These are phyloP conservation scores for Botrytis elliptica DNA, from an alignment of 2,329 filamentous ascomycete species.

Conservation along the genomic window DNA sequence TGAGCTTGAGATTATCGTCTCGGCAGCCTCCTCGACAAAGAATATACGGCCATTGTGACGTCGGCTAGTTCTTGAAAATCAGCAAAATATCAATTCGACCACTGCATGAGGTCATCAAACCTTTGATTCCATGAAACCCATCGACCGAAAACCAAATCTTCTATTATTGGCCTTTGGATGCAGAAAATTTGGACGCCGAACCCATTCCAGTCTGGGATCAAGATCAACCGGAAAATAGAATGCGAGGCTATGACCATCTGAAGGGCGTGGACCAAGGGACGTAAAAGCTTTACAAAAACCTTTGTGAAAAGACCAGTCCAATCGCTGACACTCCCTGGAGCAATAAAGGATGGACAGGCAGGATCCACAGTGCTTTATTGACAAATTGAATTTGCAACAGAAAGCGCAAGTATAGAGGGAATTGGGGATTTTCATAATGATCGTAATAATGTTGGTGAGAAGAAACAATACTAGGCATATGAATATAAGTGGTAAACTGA, in stretches of 20 bases:
- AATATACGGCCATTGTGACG: background rate
- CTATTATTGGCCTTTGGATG: no score
- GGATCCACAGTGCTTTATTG: background rate
- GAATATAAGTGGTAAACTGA: background rate
- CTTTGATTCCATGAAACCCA: background rate
- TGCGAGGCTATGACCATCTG: background rate
- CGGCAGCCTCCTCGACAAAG: background rate
- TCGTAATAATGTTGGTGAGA: background rate
- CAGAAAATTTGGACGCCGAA: background rate
- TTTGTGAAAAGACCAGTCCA: background rate
- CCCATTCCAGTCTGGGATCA: background rate
- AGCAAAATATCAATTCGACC: background rate
- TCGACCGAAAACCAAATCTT: background rate
- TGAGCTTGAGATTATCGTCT: background rate
- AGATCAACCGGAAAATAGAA: background rate
- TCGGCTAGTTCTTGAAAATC: background rate
- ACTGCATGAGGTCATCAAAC: background rate
- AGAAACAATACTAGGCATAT: background rate
- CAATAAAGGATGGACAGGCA: background rate
- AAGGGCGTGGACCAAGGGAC: background rate
- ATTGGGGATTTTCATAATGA: rapidly evolving
- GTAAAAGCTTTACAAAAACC: background rate
- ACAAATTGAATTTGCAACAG: no score
- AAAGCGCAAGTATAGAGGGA: background rate
- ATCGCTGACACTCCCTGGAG: background rate